Conservation (phyloP, 768 basidiomycete genomes). For the Daedaleopsis nitida region DNA sequence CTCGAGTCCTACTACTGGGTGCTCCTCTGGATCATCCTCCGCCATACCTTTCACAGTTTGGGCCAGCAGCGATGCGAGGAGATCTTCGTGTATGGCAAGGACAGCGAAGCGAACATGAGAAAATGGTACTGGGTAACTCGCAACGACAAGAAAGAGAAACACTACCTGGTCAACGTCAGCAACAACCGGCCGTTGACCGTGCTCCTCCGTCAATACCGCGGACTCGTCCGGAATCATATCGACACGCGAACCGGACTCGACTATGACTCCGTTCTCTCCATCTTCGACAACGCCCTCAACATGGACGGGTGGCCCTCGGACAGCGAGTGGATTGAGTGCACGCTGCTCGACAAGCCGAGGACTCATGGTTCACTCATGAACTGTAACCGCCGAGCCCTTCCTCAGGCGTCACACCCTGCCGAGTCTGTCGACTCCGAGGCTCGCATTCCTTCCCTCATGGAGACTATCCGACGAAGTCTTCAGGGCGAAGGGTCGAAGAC, state of each 20-base stretch:
- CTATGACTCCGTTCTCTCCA: background rate
- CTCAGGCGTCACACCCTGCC: no score
- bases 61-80: background rate
- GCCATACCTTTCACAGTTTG: constrained; percentile 2
- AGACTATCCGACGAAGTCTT: no score
- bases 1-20: constrained; percentile 23
- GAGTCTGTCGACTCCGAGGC: no score
- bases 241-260: no score
- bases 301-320: background rate
- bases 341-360: background rate
- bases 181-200: background rate
- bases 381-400: no score
- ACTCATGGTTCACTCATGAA: no score
- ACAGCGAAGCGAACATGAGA: background rate
- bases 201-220: background rate
- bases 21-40: constrained; percentile 11
- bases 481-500: no score
- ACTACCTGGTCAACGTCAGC: background rate
- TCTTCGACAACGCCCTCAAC: background rate
- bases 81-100: background rate
- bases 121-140: background rate
- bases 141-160: no score
- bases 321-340: background rate
- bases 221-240: background rate
- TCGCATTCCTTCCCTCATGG: no score